Evolutionary conservation across 2,329 filamentous ascomycete species (phyloP), one percentile per base, ranked within the genome.

Genomic region (Paracamarosporium sp.): DNA sequence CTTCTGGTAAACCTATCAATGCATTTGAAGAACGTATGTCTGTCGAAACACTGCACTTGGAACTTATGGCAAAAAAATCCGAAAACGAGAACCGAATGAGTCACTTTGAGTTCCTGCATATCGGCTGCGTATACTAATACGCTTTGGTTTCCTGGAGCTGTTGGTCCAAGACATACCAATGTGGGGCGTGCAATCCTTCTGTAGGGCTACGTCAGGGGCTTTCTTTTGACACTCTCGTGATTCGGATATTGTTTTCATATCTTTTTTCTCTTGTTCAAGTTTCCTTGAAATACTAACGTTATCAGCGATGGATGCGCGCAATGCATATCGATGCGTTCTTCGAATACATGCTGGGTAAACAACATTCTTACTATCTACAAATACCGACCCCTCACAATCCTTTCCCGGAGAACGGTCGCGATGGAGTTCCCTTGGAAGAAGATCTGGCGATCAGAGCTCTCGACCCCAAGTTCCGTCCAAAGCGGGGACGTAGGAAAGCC

Each of bases 271-370:
- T 51, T 28, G 8, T 6, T 41, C 22, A 0, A 1, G 8, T 30
- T 12, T 31, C 36, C 38, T 53, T 62, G 6, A 33, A 20, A 45
- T 68, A 52, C 61, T 52, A 33, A 46, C 55, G 45, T 25, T 28
- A 36, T 68, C 57, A 91, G 91, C 89, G 94, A 71, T 97, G 93
- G 93, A 95, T 97, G 91, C 92, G 92, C 73, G 93, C 93, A 5
- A 94, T 96, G 90, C 93, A 97, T 74, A 88, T 97, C 51, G 92
- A 96, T 81, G 91, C 92, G 11, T 97, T 97, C 74, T 97, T 97
- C 70, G 92, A 96, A 73, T 97, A 92, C 73, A 86, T 96, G 20
- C 83, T 94, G 61, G 87, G 88, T 47, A 92, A 92, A 62, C 81
- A 85, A 25, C 92, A 96, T 75, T 79, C 86, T 0, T 97, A 97